phyloP scores from a whole-genome alignment of 2,329 filamentous ascomycete species.

The Aspergillus latus region DNA sequence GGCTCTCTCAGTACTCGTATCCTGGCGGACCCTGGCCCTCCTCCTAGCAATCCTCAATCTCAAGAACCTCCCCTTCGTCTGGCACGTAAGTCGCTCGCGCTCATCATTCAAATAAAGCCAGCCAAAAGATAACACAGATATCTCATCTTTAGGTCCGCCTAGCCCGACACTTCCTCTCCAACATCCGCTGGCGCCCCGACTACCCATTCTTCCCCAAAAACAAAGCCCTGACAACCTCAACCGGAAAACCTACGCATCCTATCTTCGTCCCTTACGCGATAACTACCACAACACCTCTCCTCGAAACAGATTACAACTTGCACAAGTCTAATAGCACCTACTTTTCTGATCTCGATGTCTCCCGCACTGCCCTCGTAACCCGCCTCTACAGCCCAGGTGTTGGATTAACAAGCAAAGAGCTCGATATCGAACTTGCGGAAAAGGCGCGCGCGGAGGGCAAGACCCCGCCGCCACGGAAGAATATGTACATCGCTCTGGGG shows the following conservation, averaged over 20 bases:
- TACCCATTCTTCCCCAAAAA: constrained; percentile 47
- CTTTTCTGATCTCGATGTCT: constrained; percentile 81
- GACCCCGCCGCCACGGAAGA: constrained; percentile 45
- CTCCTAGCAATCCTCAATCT: constrained; percentile 39
- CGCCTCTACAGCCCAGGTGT: constrained; percentile 64
- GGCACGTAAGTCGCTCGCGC: constrained; percentile 38
- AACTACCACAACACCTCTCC: constrained; percentile 63
- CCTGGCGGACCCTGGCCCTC: constrained; percentile 39
- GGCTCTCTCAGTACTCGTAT: constrained; percentile 23
- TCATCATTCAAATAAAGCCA: neutral
- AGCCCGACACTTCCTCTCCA: constrained; percentile 57
- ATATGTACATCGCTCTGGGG: constrained; percentile 67
- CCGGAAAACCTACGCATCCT: constrained; percentile 50
- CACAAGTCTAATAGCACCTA: constrained; percentile 85
- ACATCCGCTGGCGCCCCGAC: constrained; percentile 53
- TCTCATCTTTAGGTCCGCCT: constrained; percentile 53
- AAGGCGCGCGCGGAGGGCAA: constrained; percentile 53
- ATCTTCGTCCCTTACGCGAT: constrained; percentile 73
- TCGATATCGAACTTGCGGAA: constrained; percentile 52
- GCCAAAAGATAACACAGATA: neutral
- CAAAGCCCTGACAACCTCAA: constrained; percentile 33
- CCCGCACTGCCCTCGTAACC: constrained; percentile 76
- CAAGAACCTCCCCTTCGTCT: constrained; percentile 40
- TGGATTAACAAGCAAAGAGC: constrained; percentile 51
- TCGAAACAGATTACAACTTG: constrained; percentile 83